phyloP scores from a whole-genome alignment of 768 basidiomycete genomes.

The Podaxis carcinomalis region DNA sequence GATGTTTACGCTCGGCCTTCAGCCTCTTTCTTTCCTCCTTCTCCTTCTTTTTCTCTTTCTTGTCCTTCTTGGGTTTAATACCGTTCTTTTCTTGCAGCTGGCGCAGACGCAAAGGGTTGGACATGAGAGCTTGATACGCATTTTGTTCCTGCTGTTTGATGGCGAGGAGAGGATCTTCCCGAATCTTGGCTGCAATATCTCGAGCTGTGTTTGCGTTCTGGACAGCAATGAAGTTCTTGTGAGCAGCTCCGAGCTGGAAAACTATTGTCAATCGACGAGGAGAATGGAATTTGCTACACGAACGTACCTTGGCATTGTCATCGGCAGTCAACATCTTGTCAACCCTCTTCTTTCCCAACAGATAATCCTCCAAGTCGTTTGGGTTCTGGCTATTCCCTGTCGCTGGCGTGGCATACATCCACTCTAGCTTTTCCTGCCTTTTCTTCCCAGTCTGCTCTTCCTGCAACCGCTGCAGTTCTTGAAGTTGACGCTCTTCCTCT shows the following conservation, averaged over 20 bases:
- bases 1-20: constrained; percentile 35
- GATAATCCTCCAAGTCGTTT: constrained; percentile 94
- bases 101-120: constrained; percentile 80
- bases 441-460: constrained; percentile 96
- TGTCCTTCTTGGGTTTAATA: constrained; percentile 76
- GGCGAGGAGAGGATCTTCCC: constrained; percentile 94
- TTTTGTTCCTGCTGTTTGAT: constrained; percentile 98
- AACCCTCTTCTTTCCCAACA: constrained; percentile 95
- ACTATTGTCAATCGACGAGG: not conserved
- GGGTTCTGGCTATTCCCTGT: constrained; percentile 81
- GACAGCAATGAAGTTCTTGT: constrained; percentile 91
- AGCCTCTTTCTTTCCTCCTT: constrained; percentile 42
- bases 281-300: not conserved
- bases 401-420: constrained; percentile 99
- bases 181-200: constrained; percentile 89
- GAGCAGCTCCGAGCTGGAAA: constrained; percentile 70
- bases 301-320: constrained; percentile 80
- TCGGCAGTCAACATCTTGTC: constrained; percentile 92
- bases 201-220: constrained; percentile 91
- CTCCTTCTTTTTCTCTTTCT: constrained; percentile 54
- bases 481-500: constrained; percentile 94
- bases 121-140: constrained; percentile 80
- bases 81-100: constrained; percentile 80
- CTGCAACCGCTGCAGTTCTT: constrained; percentile 93
- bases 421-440: constrained; percentile 90